Conservation (phyloP, 495 filamentous ascomycete species). For the Durotheca rogersii region DNA sequence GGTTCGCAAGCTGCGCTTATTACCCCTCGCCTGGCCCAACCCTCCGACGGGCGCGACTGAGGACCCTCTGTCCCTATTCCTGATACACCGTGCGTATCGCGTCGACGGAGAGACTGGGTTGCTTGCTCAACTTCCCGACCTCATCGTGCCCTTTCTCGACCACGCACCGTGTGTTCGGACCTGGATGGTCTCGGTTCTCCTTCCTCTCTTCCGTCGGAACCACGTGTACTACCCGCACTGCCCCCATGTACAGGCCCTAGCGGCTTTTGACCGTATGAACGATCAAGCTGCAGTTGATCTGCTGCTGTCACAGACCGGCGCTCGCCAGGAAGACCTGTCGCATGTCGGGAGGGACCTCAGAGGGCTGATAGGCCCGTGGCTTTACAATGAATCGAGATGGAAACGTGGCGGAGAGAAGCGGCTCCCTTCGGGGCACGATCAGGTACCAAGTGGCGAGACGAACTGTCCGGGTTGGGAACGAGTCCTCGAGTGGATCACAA, state of each 20-base stretch:
- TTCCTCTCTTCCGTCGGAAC: constrained; percentile 78
- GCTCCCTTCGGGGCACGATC: constrained; percentile 9
- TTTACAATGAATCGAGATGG: constrained; percentile 67
- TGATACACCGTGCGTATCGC: constrained; percentile 71
- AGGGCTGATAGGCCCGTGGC: constrained; percentile 78
- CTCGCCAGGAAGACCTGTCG: constrained; percentile 41
- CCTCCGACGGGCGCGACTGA: constrained; percentile 46
- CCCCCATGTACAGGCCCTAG: constrained; percentile 56
- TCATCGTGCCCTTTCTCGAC: constrained; percentile 74
- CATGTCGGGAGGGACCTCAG: constrained; percentile 69
- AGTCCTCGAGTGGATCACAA: constrained; percentile 74
- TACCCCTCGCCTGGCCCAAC: constrained; percentile 57
- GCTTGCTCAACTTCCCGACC: constrained; percentile 66
- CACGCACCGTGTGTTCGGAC: constrained; percentile 64
- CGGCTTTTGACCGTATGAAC: constrained; percentile 61
- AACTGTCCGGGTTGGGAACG: constrained; percentile 67
- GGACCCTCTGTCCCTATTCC: constrained; percentile 66
- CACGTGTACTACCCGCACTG: constrained; percentile 77
- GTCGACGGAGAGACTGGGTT: constrained; percentile 80
- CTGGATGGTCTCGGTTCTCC: constrained; percentile 75
- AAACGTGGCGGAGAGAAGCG: constrained; percentile 43
- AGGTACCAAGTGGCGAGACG: constrained; percentile 9
- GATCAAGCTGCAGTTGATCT: constrained; percentile 63
- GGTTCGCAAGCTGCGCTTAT: constrained; percentile 68
- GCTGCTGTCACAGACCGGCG: constrained; percentile 64